Percentiles rank a stretch among this genome's conserved stretches.
These are phyloP conservation scores for Blakeslea trispora DNA, from an alignment of 371 early-diverging fungal species.

Conservation along the genomic window DNA sequence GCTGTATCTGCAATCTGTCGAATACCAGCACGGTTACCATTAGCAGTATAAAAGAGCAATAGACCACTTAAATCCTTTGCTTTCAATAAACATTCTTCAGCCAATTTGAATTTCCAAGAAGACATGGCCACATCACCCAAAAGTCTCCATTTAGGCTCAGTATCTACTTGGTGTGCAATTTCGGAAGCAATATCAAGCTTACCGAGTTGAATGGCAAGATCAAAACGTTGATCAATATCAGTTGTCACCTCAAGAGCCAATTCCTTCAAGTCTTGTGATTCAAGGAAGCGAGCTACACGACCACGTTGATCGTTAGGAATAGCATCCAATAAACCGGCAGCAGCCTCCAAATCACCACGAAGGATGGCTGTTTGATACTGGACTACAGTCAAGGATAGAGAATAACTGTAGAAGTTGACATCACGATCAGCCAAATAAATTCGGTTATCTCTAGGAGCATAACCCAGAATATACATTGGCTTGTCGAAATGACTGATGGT, in stretches of 20 bases:
- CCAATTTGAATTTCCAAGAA: constrained; percentile 86
- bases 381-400: constrained; percentile 89
- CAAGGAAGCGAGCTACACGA: constrained; percentile 93
- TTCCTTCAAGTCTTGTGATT: constrained; percentile 88
- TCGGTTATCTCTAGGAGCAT: constrained; percentile 91
- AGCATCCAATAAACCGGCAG: constrained; percentile 75
- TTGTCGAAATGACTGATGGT: constrained; percentile 94
- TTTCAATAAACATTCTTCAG: constrained; percentile 86
- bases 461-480: constrained; percentile 91
- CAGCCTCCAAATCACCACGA: constrained; percentile 86
- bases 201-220: constrained; percentile 87
- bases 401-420: constrained; percentile 84
- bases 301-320: constrained; percentile 88
- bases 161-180: constrained; percentile 82
- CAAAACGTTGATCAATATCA: constrained; percentile 94
- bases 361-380: constrained; percentile 96
- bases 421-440: constrained; percentile 95
- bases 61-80: constrained; percentile 90
- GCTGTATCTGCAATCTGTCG: constrained; percentile 76
- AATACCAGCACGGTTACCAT: constrained; percentile 80
- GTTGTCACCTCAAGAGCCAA: constrained; percentile 91
- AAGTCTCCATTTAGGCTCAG: constrained; percentile 88
- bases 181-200: constrained; percentile 81
- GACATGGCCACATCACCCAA: constrained; percentile 90
- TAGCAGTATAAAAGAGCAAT: constrained; percentile 86